These are phyloP conservation scores for Penicillium rolfsii DNA, from an alignment of 2,329 filamentous ascomycete genomes.

Conservation along the genomic window DNA sequence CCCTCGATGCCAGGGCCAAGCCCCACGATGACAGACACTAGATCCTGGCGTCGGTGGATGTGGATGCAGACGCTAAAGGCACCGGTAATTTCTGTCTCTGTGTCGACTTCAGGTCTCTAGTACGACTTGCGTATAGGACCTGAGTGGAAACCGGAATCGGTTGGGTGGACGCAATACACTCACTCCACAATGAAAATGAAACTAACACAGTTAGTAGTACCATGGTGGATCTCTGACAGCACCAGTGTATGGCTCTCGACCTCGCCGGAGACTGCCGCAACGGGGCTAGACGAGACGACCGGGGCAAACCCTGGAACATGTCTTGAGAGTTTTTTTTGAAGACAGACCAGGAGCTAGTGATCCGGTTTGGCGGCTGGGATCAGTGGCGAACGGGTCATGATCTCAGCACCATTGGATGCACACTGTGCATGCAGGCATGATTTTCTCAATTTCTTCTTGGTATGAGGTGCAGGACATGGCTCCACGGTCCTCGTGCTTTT, in stretches of 20 bases:
- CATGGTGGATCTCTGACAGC: background rate
- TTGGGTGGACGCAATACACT: background rate
- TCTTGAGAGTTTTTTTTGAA: background rate
- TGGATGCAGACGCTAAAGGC: background rate
- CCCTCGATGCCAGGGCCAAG: conserved; percentile 20
- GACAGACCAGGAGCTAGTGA: background rate
- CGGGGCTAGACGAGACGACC: conserved; percentile 1
- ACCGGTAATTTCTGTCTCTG: background rate
- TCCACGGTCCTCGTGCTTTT: background rate
- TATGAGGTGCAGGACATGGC: background rate
- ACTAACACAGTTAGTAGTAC: background rate
- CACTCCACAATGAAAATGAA: background rate
- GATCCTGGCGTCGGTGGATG: conserved; percentile 9
- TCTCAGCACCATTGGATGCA: background rate
- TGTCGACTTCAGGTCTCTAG: background rate
- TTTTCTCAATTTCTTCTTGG: background rate
- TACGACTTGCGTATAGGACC: background rate
- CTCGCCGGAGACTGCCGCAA: conserved; percentile 5
- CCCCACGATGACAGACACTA: conserved; percentile 13
- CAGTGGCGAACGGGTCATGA: background rate
- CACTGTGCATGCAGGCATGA: background rate
- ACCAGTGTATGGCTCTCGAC: conserved; percentile 2
- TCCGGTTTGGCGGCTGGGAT: background rate
- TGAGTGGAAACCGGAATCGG: no score
- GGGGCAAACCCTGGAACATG: background rate